phyloP scores from a whole-genome alignment of 768 basidiomycete species.

The Termitomyces sp. region DNA sequence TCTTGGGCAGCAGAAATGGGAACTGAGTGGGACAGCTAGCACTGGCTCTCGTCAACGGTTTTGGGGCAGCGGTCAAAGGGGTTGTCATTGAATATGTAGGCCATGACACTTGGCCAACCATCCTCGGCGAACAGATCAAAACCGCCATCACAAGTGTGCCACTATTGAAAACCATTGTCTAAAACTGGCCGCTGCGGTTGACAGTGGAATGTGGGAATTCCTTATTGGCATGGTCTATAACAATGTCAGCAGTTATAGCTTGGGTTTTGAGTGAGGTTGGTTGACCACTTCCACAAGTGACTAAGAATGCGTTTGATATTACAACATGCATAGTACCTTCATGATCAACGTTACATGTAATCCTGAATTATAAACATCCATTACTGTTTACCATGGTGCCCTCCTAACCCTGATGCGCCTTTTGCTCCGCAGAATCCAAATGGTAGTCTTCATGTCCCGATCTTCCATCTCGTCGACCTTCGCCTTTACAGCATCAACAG shows the following conservation, averaged over 20 bases:
- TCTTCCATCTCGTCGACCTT: constrained; percentile 7
- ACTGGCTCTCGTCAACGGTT: not conserved
- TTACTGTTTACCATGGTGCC: constrained; percentile 32
- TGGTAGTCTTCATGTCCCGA: constrained; percentile 30
- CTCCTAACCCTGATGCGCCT: constrained; percentile 44
- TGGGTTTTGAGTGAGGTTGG: not conserved
- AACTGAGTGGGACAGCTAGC: not conserved
- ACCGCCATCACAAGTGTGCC: not conserved
- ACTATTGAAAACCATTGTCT: not conserved
- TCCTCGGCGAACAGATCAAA: not conserved
- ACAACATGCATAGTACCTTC: not conserved
- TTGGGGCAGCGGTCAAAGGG: not conserved
- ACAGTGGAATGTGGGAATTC: not conserved
- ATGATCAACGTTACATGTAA: not conserved
- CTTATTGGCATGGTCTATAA: not conserved
- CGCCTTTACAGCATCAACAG: not conserved
- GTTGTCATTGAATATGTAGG: not conserved
- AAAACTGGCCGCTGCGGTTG: not conserved
- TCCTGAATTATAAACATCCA: not conserved
- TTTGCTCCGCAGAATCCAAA: constrained; percentile 38
- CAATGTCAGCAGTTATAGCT: not conserved
- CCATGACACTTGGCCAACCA: not conserved
- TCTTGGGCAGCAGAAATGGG: constrained; percentile 2
- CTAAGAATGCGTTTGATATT: not conserved
- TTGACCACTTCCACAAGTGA: not conserved